Evolutionary conservation across 1,284 basidiomycete genomes (phyloP).

Genomic region (Leccinum proximum): DNA sequence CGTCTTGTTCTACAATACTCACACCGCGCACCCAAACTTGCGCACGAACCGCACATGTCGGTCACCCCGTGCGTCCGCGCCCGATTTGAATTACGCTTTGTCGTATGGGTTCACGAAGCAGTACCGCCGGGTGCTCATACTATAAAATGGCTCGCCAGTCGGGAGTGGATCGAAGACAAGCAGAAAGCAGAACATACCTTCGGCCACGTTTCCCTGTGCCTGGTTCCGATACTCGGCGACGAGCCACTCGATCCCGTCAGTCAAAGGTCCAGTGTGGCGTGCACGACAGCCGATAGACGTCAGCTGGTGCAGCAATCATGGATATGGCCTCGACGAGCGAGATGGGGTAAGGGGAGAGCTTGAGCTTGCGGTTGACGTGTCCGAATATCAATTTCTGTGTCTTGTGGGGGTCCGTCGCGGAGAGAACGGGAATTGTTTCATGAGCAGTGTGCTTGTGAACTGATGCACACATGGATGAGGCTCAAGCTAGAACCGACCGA

Average conservation of each 20-base stretch:
- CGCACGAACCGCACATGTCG: too few species aligned
- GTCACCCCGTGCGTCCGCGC: constrained; percentile 57
- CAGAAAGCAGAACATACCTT: neutral
- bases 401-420: too few species aligned
- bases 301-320: constrained; percentile 89
- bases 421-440: too few species aligned
- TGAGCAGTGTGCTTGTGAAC: too few species aligned
- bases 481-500: too few species aligned
- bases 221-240: neutral
- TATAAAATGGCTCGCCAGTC: constrained; percentile 26
- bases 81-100: constrained; percentile 67
- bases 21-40: constrained; percentile 80
- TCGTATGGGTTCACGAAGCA: constrained; percentile 94
- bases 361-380: too few species aligned
- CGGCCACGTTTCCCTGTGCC: constrained; percentile 25
- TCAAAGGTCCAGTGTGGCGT: constrained; percentile 96
- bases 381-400: too few species aligned
- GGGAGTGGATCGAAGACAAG: neutral
- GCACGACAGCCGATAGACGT: constrained; percentile 42
- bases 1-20: constrained; percentile 92
- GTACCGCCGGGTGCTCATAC: constrained; percentile 96
- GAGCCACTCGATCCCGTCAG: constrained; percentile 34
- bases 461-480: too few species aligned
- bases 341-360: too few species aligned
- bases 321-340: constrained; percentile 39